Conservation (phyloP, 2,329 filamentous ascomycete genomes). For the Nemania abortiva region DNA sequence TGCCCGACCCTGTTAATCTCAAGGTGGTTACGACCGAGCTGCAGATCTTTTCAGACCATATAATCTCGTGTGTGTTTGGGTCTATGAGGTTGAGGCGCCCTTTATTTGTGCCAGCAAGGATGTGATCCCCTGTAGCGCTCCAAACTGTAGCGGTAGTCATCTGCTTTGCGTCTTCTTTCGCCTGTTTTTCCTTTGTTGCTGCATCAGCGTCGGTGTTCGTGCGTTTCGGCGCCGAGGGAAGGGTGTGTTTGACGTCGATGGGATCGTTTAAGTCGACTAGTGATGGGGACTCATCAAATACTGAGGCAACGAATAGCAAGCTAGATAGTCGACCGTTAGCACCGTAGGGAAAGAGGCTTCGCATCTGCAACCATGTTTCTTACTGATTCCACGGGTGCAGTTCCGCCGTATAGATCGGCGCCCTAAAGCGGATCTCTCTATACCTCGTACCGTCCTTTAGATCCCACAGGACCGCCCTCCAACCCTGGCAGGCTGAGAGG, state of each 20-base stretch:
- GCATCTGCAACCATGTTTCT: slow-evolving; percentile 45
- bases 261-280: slow-evolving; percentile 83
- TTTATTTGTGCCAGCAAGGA: slow-evolving; percentile 93
- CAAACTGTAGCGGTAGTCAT: slow-evolving; percentile 94
- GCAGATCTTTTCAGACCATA: slow-evolving; percentile 91
- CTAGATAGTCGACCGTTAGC: slow-evolving; percentile 57
- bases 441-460: slow-evolving; percentile 76
- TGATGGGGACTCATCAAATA: slow-evolving; percentile 93
- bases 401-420: slow-evolving; percentile 95
- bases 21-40: slow-evolving; percentile 89
- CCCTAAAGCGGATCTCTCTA: slow-evolving; percentile 89
- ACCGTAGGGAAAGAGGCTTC: not conserved
- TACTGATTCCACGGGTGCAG: slow-evolving; percentile 92
- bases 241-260: slow-evolving; percentile 77
- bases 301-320: slow-evolving; percentile 86
- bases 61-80: slow-evolving; percentile 80
- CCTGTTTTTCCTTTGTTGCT: slow-evolving; percentile 81
- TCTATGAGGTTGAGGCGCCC: slow-evolving; percentile 97
- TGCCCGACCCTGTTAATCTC: slow-evolving; percentile 84
- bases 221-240: slow-evolving; percentile 86
- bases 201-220: slow-evolving; percentile 77
- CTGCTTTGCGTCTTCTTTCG: slow-evolving; percentile 92
- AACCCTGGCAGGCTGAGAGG: slow-evolving; percentile 92
- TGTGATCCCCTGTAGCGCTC: slow-evolving; percentile 85
- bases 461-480: slow-evolving; percentile 97